Evolutionary conservation across 2,329 filamentous ascomycete species (phyloP).

Genomic region (Ilyonectria mors-panacis): DNA sequence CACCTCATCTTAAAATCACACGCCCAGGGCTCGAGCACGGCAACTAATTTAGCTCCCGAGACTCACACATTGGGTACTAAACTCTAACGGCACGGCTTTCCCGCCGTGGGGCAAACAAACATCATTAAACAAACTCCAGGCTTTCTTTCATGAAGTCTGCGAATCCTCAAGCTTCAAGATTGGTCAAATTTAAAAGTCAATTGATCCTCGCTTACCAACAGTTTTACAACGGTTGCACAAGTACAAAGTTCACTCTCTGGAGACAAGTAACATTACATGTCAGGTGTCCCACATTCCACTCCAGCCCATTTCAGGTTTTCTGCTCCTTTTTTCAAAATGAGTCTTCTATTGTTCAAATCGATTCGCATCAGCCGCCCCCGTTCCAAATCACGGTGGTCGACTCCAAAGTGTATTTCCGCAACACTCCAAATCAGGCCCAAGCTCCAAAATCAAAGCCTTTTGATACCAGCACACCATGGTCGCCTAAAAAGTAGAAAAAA

Average conservation of each 20-base stretch:
- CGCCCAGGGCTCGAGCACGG: conserved; percentile 7
- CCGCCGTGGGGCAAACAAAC: neutral
- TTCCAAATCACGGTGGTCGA: conserved; percentile 12
- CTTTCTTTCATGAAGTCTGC: neutral
- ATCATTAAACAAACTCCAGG: neutral
- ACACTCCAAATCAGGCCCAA: conserved; percentile 33
- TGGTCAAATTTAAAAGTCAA: conserved; percentile 14
- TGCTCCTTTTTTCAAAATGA: conserved; percentile 32
- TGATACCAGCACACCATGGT: conserved; percentile 42
- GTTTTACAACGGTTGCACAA: conserved; percentile 25
- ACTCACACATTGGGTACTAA: neutral
- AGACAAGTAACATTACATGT: conserved; percentile 19
- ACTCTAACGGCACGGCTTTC: neutral
- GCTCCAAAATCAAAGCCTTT: conserved; percentile 48
- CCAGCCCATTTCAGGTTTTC: conserved; percentile 15
- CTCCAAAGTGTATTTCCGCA: conserved; percentile 31
- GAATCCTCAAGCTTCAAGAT: neutral
- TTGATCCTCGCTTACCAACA: conserved; percentile 19
- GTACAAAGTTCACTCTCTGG: conserved; percentile 8
- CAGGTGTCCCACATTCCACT: conserved; percentile 18
- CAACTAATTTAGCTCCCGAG: conserved; percentile 32
- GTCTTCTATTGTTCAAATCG: conserved; percentile 31
- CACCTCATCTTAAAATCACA: conserved; percentile 19
- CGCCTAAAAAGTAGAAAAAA: conserved; percentile 41
- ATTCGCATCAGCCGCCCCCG: conserved; percentile 21